A percentile compares a stretch with the other conserved stretches of the same genome.
Conservation (phyloP, 2,329 filamentous ascomycete species). For the Ascochyta viciae-villosae region DNA sequence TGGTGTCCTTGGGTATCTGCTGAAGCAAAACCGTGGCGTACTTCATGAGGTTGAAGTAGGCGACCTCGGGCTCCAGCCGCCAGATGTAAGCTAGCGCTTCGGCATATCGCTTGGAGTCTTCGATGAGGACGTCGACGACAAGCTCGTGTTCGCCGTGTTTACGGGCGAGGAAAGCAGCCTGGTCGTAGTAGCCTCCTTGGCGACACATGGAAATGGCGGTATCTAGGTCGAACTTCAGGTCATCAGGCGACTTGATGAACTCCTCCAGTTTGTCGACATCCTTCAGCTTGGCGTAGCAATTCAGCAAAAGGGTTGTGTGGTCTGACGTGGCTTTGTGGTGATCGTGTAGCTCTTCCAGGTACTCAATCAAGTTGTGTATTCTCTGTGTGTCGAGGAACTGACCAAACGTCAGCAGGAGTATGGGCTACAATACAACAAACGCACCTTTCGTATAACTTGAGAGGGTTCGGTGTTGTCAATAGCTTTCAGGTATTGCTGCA, state of each 20-base stretch:
- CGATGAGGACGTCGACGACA: slow-evolving; percentile 93
- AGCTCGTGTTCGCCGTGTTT: slow-evolving; percentile 93
- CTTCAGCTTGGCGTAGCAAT: slow-evolving; percentile 98
- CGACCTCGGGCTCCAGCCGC: slow-evolving; percentile 78
- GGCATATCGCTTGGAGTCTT: slow-evolving; percentile 88
- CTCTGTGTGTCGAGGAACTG: slow-evolving; percentile 95
- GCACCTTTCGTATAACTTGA: slow-evolving; percentile 89
- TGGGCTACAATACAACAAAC: not conserved
- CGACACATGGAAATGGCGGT: slow-evolving; percentile 98
- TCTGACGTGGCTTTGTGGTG: slow-evolving; percentile 92
- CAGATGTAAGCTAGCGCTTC: slow-evolving; percentile 93
- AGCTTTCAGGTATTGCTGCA: slow-evolving; percentile 96
- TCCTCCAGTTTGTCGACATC: slow-evolving; percentile 95
- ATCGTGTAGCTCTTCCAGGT: slow-evolving; percentile 94
- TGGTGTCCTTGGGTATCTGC: slow-evolving; percentile 82
- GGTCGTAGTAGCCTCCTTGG: slow-evolving; percentile 95
- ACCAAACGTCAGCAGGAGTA: slow-evolving; percentile 14
- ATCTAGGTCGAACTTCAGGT: slow-evolving; percentile 95
- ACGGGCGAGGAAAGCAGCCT: slow-evolving; percentile 92
- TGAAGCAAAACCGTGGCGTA: slow-evolving; percentile 91
- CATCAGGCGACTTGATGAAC: slow-evolving; percentile 94
- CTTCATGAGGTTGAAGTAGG: slow-evolving; percentile 90
- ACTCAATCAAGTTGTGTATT: slow-evolving; percentile 97
- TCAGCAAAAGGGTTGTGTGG: slow-evolving; percentile 91
- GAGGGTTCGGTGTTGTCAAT: slow-evolving; percentile 97